Percentiles rank a stretch among this genome's conserved stretches.
These are phyloP conservation scores for Eleusine coracana DNA, from an alignment of 176 grass and related monocot genomes.

Conservation along the genomic window DNA sequence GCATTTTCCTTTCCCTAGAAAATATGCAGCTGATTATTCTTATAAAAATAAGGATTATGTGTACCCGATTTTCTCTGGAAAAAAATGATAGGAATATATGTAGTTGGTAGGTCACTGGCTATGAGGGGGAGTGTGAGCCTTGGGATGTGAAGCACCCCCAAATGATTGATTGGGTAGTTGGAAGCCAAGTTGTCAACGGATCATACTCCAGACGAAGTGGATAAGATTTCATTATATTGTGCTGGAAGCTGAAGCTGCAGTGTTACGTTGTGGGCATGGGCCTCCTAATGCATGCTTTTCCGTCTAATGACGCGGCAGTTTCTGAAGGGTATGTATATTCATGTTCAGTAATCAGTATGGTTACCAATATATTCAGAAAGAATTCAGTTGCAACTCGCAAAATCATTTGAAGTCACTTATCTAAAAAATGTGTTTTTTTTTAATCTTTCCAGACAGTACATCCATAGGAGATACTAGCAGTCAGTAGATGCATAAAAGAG, in stretches of 20 bases:
- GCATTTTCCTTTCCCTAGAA: neutral
- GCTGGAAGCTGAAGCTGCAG: constrained; percentile 29
- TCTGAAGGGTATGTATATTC: constrained; percentile 5
- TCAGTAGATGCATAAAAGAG: constrained; percentile 15
- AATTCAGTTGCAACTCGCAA: constrained; percentile 31
- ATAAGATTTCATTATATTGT: constrained; percentile 45
- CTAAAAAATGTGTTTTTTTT: neutral
- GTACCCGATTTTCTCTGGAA: neutral
- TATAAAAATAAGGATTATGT: neutral
- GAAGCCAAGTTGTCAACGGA: constrained; percentile 43
- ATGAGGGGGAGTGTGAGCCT: constrained; percentile 37
- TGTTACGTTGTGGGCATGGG: constrained; percentile 18
- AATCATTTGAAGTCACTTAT: neutral
- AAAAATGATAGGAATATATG: constrained; percentile 26
- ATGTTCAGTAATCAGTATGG: constrained; percentile 2
- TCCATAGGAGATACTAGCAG: neutral
- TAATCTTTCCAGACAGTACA: constrained; percentile 19
- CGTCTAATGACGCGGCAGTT: constrained; percentile 12
- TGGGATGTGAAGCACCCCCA: constrained; percentile 25
- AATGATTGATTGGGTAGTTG: constrained; percentile 52
- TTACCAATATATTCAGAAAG: constrained; percentile 34
- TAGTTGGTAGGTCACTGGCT: constrained; percentile 48
- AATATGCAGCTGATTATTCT: neutral
- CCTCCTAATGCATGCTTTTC: constrained; percentile 17
- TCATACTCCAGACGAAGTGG: constrained; percentile 50